Evolutionary conservation across 1,139 yeast genomes (phyloP), one percentile per base, ranked within the genome.

Genomic region (Yamadazyma trypodendri): DNA sequence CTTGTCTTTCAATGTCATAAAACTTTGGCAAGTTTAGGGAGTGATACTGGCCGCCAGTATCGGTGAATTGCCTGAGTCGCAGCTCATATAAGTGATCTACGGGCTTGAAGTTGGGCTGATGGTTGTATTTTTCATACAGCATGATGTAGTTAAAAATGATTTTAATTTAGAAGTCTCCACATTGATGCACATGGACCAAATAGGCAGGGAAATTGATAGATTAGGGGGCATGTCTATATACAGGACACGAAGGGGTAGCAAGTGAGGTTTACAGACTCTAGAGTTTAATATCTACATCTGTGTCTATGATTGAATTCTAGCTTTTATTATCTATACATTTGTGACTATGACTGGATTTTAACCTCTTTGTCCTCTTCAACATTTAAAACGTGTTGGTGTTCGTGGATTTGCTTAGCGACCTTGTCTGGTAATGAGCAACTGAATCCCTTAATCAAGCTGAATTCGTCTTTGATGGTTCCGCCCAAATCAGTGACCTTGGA

Each of bases 81-180:
- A 77, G 76, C 51, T 84, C 87, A 56, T 84, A 90, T 41, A 90
- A 77, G 38, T 77, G 74, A 55, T 86, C 89, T 28, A 90, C 81
- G 43, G 94, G 92, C 58, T 87, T 87, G 53, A 89, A 85, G 37
- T 78, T 80, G 3, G 97, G 97, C 45, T 77, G 81, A 43, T 68
- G 70, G 57, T 77, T 83, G 48, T 46, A 53, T 34, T 55, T 50
- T 2, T 57, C 58, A 47, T 65, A 65, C 9, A 42, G 40, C 45
- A 42, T 44, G 14, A 15, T 15, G 23, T 15, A n/a, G 17, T 17
- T 28, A 28, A 18, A 28, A 25, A 21, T 15, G 20, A 13, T 17
- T 12, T 21, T 31, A 13, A n/a, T 14, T n/a, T n/a, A n/a, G n/a
- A n/a, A 23, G 33, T 31, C 33, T 22, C 33, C 31, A 28, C 31